A percentile compares a stretch with the other conserved stretches of the same genome.
phyloP scores from a whole-genome alignment of 495 filamentous ascomycete genomes.

The Aspergillus diversus region DNA sequence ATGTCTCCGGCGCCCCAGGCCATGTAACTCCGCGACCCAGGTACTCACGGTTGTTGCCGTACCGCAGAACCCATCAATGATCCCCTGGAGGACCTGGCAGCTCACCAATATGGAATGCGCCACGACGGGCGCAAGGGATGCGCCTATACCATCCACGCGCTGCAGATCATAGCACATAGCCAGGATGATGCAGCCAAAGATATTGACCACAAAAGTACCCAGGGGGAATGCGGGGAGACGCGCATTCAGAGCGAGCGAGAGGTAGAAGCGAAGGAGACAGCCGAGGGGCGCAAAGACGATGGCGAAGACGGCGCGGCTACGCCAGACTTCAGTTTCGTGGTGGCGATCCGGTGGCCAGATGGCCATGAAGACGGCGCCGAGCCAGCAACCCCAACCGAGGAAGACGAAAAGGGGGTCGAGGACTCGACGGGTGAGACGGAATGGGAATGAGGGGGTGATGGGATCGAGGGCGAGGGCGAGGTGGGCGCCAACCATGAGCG shows the following conservation, averaged over 20 bases:
- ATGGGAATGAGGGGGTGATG: slow-evolving; percentile 61
- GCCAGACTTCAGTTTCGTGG: slow-evolving; percentile 56
- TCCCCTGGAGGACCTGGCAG: slow-evolving; percentile 81
- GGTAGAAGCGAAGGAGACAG: slow-evolving; percentile 68
- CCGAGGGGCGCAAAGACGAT: slow-evolving; percentile 86
- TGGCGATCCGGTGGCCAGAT: slow-evolving; percentile 72
- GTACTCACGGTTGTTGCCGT: slow-evolving; percentile 91
- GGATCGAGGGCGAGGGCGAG: slow-evolving; percentile 66
- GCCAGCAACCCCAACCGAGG: slow-evolving; percentile 74
- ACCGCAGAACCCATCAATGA: slow-evolving; percentile 92
- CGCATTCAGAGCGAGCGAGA: slow-evolving; percentile 29
- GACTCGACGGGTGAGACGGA: slow-evolving; percentile 55
- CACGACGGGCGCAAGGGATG: slow-evolving; percentile 21
- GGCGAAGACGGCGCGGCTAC: slow-evolving; percentile 73
- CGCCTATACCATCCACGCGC: slow-evolving; percentile 49
- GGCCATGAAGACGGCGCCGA: slow-evolving; percentile 75
- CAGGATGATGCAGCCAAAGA: slow-evolving; percentile 68
- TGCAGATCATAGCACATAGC: slow-evolving; percentile 76
- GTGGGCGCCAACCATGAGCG: slow-evolving; percentile 75
- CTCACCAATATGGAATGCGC: slow-evolving; percentile 43
- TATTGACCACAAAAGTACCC: slow-evolving; percentile 86
- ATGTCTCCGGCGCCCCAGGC: slow-evolving; percentile 60
- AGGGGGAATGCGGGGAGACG: slow-evolving; percentile 70
- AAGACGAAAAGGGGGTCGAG: slow-evolving; percentile 66
- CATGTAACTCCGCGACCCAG: slow-evolving; percentile 81